Evolutionary conservation across 2,329 filamentous ascomycete genomes (phyloP), one percentile per base, ranked within the genome.

Genomic region (Rhexocercosporidium sp.): DNA sequence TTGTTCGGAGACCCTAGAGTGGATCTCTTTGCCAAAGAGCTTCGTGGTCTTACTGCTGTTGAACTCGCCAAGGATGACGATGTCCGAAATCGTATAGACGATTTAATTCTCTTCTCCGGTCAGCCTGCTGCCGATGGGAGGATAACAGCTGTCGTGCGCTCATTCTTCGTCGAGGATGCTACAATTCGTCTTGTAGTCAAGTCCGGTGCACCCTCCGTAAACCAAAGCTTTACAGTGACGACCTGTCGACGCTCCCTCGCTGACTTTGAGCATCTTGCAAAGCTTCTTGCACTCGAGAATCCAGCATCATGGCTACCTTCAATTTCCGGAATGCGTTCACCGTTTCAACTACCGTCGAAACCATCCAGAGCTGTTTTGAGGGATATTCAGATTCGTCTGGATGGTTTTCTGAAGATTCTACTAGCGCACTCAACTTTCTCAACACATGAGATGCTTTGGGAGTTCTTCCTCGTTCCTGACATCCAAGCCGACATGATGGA

Each of bases 61-160:
- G 96, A 99, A 79, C 85, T 99, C 56, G 96, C 96, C 59, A 99
- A 99, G 78, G 96, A 99, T 75, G 96, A 99, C 77, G 96, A 99
- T 73, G 92, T 99, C 29, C 89, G 96, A 46, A 99, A 98, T 80
- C 90, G 93, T 73, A 97, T 99, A 70, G 96, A 99, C 76, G 96
- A 99, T 77, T 83, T 99, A 70, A 90, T 94, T 1, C 82, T 99
- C 11, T 91, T 99, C 71, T 92, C 92, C 22, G 89, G 90, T 77
- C 84, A 87, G 1, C 84, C 92, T 5, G 90, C 88, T 12, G 83
- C 86, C 11, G 93, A 97, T 72, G 91, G 91, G 3, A 88, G 95
- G 27, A 94, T 94, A 25, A 98, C 96, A 0, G 93, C 93, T 1
- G 94, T 98, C 0, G 96, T 99, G 0, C 88, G 96, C 66, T 96